Base-by-base conservation (phyloP, 192 early-diverging fungal genomes). In the Coemansia sp. region DNA sequence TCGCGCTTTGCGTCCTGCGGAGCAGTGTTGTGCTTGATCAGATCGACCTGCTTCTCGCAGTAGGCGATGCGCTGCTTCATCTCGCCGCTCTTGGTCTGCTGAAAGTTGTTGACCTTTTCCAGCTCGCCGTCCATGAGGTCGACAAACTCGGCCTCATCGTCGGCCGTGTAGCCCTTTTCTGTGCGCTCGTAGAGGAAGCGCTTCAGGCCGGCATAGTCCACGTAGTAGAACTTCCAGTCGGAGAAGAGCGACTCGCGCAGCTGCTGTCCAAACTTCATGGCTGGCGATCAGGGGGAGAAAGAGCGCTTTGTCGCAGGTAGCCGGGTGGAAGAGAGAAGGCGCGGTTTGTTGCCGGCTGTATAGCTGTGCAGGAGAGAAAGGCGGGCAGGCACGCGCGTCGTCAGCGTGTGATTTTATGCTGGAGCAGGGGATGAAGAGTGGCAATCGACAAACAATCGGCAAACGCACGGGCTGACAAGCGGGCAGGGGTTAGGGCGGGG, bases 181-280 rank as follows among this genome's bases (percentile, higher is more conserved):
- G 68, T 67, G 16, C 80, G 75, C 38, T 77, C 75, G 64, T 93
- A 92, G 51, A 97, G 77, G 39, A 86, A 82, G 5, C 64, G 64
- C 64, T 97, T 97, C 40, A 94, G 83, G n/a, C 83, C 83, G 44
- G 90, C 83, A 42, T 96, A 94, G 48, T 86, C 84, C 21, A 89
- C 75, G 60, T 90, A 90, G 54, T 91, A 85, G 54, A 83, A 88
- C 38, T 82, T 81, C 91, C 91, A 94, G 57, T 92, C 89, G 16
- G 83, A 81, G 53, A 86, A 85, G 27, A 91, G 79, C 22, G 82
- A 80, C 23, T 84, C 82, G 47, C 82, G 78, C 25, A 94, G 77
- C 59, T 89, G 87, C 45, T 83, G 83, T 23, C 91, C 91, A 79
- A 92, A 94, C 78, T 94, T 94, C 91, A 94, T 94, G 36, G 28